Conservation (phyloP, 1,284 basidiomycete species). For the Stygiomarasmius scandens region DNA sequence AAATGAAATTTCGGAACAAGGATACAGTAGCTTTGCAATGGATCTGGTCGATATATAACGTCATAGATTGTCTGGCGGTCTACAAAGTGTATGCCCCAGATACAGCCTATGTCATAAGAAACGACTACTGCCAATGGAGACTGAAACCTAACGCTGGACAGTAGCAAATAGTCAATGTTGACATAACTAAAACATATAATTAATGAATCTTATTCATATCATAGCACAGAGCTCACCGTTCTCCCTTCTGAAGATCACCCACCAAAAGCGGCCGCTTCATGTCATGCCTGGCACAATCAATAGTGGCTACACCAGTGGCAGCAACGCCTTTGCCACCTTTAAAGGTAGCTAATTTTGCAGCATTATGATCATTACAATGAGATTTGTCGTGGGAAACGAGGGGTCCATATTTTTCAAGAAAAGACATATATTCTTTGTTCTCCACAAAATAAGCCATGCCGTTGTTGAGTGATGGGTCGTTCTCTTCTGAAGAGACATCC, state of each 20-base stretch:
- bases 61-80: background rate
- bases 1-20: conserved; percentile 21
- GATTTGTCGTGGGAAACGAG: no score
- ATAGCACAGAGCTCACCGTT: conserved; percentile 27
- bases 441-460: background rate
- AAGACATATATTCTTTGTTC: background rate
- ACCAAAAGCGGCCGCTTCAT: conserved; percentile 27
- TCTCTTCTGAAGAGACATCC: background rate
- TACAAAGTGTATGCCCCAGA: conserved; percentile 10
- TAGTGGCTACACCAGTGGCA: conserved; percentile 30
- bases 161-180: conserved; percentile 20
- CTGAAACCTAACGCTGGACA: conserved; percentile 4
- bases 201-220: background rate
- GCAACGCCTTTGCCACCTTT: conserved; percentile 23
- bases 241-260: conserved; percentile 36
- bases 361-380: conserved; percentile 18
- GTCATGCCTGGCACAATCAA: conserved; percentile 33
- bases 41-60: background rate
- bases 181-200: conserved; percentile 8
- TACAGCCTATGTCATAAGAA: conserved; percentile 18
- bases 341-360: conserved; percentile 27
- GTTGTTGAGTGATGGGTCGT: background rate
- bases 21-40: background rate
- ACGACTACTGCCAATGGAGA: background rate
- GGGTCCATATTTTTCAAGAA: no score